phyloP scores from a whole-genome alignment of 176 grass and related monocot species.

The Aegilops tauschii region DNA sequence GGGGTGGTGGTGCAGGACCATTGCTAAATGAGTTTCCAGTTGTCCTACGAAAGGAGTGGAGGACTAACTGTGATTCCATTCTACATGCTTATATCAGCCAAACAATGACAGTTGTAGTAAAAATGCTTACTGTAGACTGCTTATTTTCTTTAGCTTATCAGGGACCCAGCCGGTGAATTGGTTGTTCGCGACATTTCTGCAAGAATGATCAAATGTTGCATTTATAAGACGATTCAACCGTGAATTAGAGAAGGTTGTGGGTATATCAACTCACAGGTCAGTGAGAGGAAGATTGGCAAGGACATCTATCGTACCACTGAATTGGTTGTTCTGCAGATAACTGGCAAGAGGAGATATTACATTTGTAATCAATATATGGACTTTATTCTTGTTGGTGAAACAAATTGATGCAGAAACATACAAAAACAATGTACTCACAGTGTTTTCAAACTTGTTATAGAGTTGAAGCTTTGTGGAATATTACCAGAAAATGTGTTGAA shows the following conservation, averaged over 20 bases:
- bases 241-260: neutral
- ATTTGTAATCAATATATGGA: neutral
- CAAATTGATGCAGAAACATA: neutral
- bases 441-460: slow-evolving; percentile 61
- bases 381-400: neutral
- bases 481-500: slow-evolving; percentile 66
- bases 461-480: slow-evolving; percentile 75
- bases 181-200: slow-evolving; percentile 89
- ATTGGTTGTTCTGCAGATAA: slow-evolving; percentile 91
- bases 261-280: slow-evolving; percentile 63
- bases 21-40: slow-evolving; percentile 69
- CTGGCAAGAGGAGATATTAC: slow-evolving; percentile 38
- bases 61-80: slow-evolving; percentile 19
- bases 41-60: slow-evolving; percentile 43
- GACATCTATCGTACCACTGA: slow-evolving; percentile 79
- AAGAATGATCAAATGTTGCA: slow-evolving; percentile 21
- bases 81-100: neutral
- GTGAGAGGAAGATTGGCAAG: slow-evolving; percentile 76
- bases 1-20: slow-evolving; percentile 70
- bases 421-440: slow-evolving; percentile 57
- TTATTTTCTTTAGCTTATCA: slow-evolving; percentile 71
- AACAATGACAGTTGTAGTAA: neutral
- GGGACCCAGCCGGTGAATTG: slow-evolving; percentile 92
- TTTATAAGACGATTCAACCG: slow-evolving; percentile 22
- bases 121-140: slow-evolving; percentile 63